A percentile compares a stretch with the other conserved stretches of the same genome.
phyloP scores from a whole-genome alignment of 2,329 filamentous ascomycete species.

The Arthrinium phaeospermum region DNA sequence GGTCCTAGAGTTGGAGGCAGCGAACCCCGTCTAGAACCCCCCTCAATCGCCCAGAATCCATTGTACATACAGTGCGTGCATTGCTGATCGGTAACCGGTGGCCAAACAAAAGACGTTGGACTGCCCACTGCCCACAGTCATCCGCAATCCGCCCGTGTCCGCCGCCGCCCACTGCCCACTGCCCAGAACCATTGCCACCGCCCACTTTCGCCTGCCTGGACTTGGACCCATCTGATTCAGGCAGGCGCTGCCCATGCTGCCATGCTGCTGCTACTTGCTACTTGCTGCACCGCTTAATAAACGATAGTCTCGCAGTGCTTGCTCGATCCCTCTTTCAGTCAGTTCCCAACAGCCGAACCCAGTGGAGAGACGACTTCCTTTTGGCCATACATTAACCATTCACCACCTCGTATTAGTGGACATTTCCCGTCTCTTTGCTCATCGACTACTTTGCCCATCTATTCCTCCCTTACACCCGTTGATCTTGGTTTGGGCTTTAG shows the following conservation, averaged over 20 bases:
- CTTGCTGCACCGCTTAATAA: not conserved
- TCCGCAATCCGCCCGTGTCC: not conserved
- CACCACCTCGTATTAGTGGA: not conserved
- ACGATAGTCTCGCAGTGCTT: not conserved
- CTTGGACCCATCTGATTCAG: conserved; percentile 10
- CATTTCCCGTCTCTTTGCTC: not conserved
- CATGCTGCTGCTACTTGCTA: not conserved
- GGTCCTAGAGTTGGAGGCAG: not conserved
- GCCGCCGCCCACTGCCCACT: not conserved
- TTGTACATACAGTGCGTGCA: conserved; percentile 14
- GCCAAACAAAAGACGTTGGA: conserved; percentile 1
- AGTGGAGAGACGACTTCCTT: conserved; percentile 7
- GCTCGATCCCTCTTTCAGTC: not conserved
- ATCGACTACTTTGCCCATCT: not conserved
- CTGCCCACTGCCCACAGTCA: not conserved
- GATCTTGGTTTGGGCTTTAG: not conserved
- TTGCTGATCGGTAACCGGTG: not conserved
- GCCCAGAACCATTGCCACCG: not conserved
- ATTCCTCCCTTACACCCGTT: not conserved
- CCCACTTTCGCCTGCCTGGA: conserved; percentile 6
- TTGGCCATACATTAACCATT: conserved; percentile 13
- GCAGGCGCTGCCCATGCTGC: not conserved
- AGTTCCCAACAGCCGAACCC: conserved; percentile 12
- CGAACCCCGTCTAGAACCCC: conserved; percentile 10
- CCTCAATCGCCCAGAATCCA: not conserved